Base-by-base conservation (phyloP, 192 early-diverging fungal species). In the Entrophospora sp. region DNA sequence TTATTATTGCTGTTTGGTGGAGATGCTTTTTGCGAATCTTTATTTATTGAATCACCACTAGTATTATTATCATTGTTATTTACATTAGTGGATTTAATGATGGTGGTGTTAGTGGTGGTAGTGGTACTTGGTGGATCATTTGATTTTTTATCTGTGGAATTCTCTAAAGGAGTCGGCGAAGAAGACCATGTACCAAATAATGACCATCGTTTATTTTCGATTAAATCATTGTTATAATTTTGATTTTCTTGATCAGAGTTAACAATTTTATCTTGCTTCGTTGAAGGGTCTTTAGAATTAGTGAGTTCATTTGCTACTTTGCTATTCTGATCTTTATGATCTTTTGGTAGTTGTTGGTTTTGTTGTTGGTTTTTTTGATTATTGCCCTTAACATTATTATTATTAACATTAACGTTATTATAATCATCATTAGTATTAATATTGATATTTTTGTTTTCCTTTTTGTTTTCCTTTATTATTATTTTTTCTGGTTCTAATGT, bases 161-260 rank as follows among this genome's bases (percentile, higher is more conserved):
- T 45, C 6, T 36, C 5, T 8, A 46, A 34, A 24, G 46, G 34
- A 13, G 31, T 31, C 5, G 40, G 32, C 2, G 61, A 64, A 14
- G 61, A 5, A 2, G 61, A 64, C 61, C 61, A 64, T 30, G 61
- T 45, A 18, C 45, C 6, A 64, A 64, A 64, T 34, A 64, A 36
- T 31, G 61, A 64, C 61, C 61, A 64, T 24, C 61, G 20, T 30
- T 32, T 36, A 49, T 64, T 25, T 64, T 45, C 4, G 35, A 35
- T 35, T 31, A 51, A 10, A 9, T 53, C 51, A 1, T 28, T 53
- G 6, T 53, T 27, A 25, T 30, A 10, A 10, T 4, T 45, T 61
- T 30, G n/a, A 31, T 45, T 2, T 18, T 24, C 6, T 8, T 28
- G 7, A 8, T 22, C 7, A 30, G 5, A 13, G 22, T 56, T 30